A percentile compares a stretch with the other conserved stretches of the same genome.
phyloP scores from a whole-genome alignment of 2,329 filamentous ascomycete genomes.

The Aspergillus aculeatinus region DNA sequence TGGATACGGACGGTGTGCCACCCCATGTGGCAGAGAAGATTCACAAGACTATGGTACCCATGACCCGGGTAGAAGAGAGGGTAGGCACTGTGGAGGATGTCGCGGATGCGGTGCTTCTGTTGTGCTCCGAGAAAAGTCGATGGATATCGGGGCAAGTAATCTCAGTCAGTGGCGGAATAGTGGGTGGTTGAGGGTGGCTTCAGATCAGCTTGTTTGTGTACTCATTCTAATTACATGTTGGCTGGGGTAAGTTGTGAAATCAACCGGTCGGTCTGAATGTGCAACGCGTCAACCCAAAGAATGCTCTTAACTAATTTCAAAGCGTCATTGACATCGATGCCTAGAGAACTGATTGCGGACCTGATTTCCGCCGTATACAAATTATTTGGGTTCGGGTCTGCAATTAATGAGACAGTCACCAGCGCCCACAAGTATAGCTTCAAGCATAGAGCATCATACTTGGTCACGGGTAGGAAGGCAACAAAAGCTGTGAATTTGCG shows the following conservation, averaged over 20 bases:
- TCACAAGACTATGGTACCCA: not conserved
- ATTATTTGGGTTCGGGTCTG: not conserved
- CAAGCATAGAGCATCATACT: not conserved
- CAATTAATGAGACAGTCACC: not conserved
- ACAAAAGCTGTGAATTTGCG: not conserved
- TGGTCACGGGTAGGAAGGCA: not conserved
- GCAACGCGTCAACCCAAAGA: not conserved
- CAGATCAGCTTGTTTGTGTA: not conserved
- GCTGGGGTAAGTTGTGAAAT: not conserved
- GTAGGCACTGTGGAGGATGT: slow-evolving; percentile 9
- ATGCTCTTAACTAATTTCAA: not conserved
- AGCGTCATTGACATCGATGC: not conserved
- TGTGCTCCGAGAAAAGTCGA: slow-evolving; percentile 7
- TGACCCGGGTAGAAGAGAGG: slow-evolving; percentile 3
- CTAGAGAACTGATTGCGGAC: not conserved
- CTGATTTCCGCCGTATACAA: not conserved
- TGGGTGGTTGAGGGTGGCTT: not conserved
- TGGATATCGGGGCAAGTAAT: slow-evolving; percentile 13
- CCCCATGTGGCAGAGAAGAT: not conserved
- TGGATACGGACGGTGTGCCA: slow-evolving; percentile 2
- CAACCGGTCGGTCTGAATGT: not conserved
- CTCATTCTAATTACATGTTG: not conserved
- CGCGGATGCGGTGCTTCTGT: slow-evolving; percentile 4
- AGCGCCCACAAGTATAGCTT: slow-evolving; percentile 3
- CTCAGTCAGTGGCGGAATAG: slow-evolving; percentile 12